A percentile compares a stretch with the other conserved stretches of the same genome.
phyloP scores from a whole-genome alignment of 805 yeast species.

The Yarrowia phangngaensis region DNA sequence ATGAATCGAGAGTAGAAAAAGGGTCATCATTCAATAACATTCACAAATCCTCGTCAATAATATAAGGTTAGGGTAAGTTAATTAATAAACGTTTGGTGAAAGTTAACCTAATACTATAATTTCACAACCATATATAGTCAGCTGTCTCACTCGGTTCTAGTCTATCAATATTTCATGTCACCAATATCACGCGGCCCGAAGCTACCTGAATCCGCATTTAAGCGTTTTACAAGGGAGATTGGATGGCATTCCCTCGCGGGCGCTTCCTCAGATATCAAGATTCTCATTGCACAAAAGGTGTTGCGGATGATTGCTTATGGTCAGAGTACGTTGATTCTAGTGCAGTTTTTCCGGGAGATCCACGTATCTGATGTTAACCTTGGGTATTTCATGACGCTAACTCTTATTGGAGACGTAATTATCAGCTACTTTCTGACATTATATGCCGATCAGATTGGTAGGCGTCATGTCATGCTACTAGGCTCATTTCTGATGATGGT shows the following conservation, averaged over 20 bases:
- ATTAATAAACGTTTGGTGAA: too few relatives aligned
- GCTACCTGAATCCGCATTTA: slow-evolving; percentile 1
- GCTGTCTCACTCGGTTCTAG: too few relatives aligned
- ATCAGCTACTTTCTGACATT: slow-evolving; percentile 48
- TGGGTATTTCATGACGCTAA: slow-evolving; percentile 50
- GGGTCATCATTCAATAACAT: too few relatives aligned
- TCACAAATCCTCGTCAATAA: too few relatives aligned
- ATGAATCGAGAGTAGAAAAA: too few relatives aligned
- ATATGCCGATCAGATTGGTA: slow-evolving; percentile 48
- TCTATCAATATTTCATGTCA: too few relatives aligned
- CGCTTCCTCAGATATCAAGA: slow-evolving; percentile 17
- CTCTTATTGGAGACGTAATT: slow-evolving; percentile 51
- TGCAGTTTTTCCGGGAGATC: slow-evolving; percentile 45
- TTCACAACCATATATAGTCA: too few relatives aligned
- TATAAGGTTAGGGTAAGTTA: too few relatives aligned
- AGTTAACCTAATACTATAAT: too few relatives aligned
- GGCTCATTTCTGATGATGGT: slow-evolving; percentile 45
- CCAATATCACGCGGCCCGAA: slow-evolving; percentile 13
- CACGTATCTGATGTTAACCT: slow-evolving; percentile 45
- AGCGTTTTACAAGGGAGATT: slow-evolving; percentile 7
- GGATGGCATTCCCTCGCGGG: slow-evolving; percentile 8
- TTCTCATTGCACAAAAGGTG: slow-evolving; percentile 25
- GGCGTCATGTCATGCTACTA: slow-evolving; percentile 42
- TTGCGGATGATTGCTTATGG: slow-evolving; percentile 41
- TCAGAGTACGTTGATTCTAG: slow-evolving; percentile 42